phyloP scores from a whole-genome alignment of 1,284 basidiomycete species.

The Melampsora occidentalis region DNA sequence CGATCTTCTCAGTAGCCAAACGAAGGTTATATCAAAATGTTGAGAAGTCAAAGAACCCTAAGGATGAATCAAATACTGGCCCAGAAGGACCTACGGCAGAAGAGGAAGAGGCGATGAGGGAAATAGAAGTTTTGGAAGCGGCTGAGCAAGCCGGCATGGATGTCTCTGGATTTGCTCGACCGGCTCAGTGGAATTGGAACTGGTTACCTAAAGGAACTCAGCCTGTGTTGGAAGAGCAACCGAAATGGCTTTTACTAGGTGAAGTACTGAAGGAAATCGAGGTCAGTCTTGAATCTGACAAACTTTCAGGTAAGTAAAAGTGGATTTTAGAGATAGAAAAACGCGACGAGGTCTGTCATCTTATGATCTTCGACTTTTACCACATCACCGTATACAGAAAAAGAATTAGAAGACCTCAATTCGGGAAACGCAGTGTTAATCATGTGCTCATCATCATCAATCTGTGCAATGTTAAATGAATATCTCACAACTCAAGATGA shows the following conservation, averaged over 20 bases:
- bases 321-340: background rate
- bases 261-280: slow-evolving; percentile 89
- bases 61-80: background rate
- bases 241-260: slow-evolving; percentile 85
- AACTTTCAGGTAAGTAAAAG: slow-evolving; percentile 44
- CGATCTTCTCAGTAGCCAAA: slow-evolving; percentile 80
- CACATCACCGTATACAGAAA: background rate
- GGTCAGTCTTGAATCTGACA: slow-evolving; percentile 64
- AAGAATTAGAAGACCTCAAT: slow-evolving; percentile 52
- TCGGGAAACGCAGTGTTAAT: slow-evolving; percentile 64
- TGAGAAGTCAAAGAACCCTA: slow-evolving; percentile 48
- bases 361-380: too few species aligned
- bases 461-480: slow-evolving; percentile 70
- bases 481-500: slow-evolving; percentile 61
- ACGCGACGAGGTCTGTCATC: background rate
- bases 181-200: slow-evolving; percentile 9
- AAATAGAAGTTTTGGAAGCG: slow-evolving; percentile 24
- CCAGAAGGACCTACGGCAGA: slow-evolving; percentile 44
- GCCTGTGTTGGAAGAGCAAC: slow-evolving; percentile 85
- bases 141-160: slow-evolving; percentile 33
- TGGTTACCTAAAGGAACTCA: slow-evolving; percentile 79
- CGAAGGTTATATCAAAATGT: slow-evolving; percentile 66
- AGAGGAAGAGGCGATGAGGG: slow-evolving; percentile 38
- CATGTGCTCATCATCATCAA: slow-evolving; percentile 80
- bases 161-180: background rate